Percentiles rank a stretch among this genome's conserved stretches.
phyloP scores from a whole-genome alignment of 2,329 filamentous ascomycete species.

The Phialophora chinensis region DNA sequence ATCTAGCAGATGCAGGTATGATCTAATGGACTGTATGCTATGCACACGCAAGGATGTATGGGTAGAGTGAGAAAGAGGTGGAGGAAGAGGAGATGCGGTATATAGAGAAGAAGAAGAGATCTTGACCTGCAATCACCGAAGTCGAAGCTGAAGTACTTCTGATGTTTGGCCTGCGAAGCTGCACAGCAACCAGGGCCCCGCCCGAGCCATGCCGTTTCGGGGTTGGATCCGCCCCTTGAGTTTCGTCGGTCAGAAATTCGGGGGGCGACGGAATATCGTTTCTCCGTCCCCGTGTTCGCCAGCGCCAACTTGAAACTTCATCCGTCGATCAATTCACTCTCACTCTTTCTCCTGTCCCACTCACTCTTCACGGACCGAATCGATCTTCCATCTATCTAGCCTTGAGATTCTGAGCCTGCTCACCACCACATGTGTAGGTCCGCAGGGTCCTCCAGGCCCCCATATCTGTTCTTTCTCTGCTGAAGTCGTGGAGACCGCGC shows the following conservation, averaged over 20 bases:
- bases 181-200: neutral
- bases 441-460: neutral
- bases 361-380: neutral
- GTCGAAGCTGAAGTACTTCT: conserved; percentile 13
- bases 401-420: conserved; percentile 6
- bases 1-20: conserved; percentile 40
- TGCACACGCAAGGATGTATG: conserved; percentile 44
- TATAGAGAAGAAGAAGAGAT: conserved; percentile 35
- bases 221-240: neutral
- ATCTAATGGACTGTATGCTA: conserved; percentile 48
- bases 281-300: neutral
- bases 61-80: conserved; percentile 43
- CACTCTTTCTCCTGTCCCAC: conserved; percentile 7
- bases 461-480: neutral
- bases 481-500: neutral
- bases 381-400: neutral
- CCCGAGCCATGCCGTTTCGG: neutral
- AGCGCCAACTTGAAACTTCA: conserved; percentile 8
- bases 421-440: neutral
- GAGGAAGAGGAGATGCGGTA: conserved; percentile 40
- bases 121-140: conserved; percentile 19
- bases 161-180: neutral
- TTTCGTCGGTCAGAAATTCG: neutral
- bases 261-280: neutral
- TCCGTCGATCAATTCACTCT: conserved; percentile 15